Evolutionary conservation across 352 stramenopile species (phyloP), one percentile per base, ranked within the genome.

Genomic region (Phytophthora capsici): DNA sequence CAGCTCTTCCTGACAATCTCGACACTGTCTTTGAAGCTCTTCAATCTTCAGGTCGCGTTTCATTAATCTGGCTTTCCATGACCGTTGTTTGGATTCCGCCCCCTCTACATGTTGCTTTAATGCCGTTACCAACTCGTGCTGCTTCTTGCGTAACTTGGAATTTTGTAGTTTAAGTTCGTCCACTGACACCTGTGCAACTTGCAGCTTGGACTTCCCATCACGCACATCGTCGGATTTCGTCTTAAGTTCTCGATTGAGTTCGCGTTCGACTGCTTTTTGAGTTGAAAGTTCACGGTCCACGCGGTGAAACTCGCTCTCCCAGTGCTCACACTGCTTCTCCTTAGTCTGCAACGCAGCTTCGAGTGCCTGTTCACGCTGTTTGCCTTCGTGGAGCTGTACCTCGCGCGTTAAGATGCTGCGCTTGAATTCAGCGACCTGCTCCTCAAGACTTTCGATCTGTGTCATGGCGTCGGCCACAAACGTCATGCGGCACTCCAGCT

Each of bases 301-400:
- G 14, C 66, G 54, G 8, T 76, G 55, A 52, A 72, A 82, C 51
- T 91, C 73, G 2, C 66, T 57, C 47, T 89, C 75, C 77, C 77
- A 91, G 48, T 87, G 71, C n/a, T 67, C 47, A 20, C 71, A 77
- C 51, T 84, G 76, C 19, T 78, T 67, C 28, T 83, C 68, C 45
- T 81, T 77, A 4, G 55, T 68, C 10, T 63, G 56, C 25, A 89
- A 41, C 45, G 47, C 45, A 16, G 46, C 60, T 46, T 75, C 60
- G 10, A 87, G 63, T 16, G 58, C 57, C 19, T 56, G 60, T 19
- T 66, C 52, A 30, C 80, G 66, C 60, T 88, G 73, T 14, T 59
- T 47, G 26, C 81, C 70, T 10, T 87, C 79, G 40, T 89, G 73
- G 38, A 85, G 60, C 25, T 84, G 73, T 79, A 91, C 89, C 52